Evolutionary conservation across 495 filamentous ascomycete species (phyloP), one percentile per base, ranked within the genome.

Genomic region (Xylaria intraflava): DNA sequence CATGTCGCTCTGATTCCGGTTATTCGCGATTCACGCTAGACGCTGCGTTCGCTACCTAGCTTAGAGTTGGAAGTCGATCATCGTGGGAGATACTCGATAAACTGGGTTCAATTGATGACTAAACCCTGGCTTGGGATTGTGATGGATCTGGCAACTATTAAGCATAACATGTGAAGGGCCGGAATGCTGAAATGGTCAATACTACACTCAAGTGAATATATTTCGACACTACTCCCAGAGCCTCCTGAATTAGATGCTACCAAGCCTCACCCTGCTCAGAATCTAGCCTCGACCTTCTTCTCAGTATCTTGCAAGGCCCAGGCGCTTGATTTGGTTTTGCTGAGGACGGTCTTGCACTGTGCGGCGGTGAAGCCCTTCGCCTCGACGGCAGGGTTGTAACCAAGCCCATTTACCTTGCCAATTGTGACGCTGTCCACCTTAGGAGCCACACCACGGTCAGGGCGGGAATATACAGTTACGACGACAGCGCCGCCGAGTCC

Each of bases 341-440:
- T 94, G 61, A 85, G 75, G 33, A 89, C 88, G 16, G 64, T 69
- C 58, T 80, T 80, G 14, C 80, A 86, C 72, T 96, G 88, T 61
- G 75, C 82, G 29, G 78, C 79, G 12, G 88, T 90, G 66, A 95
- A 88, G 4, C 89, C 90, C 70, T 83, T 87, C 27, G 90, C 91
- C 71, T 87, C 87, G 3, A 91, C 84, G 0, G 93, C 93, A 2
- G 93, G 91, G 71, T 98, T 98, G 65, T 98, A 96, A 3, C 89
- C 90, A 3, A 92, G 75, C 43, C 80, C 81, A 14, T 74, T 87
- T 46, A 69, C 65, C 72, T 78, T 80, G 6, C 72, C 83, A 0
- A 95, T 79, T 11, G 72, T 74, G 22, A 73, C 76, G 29, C 73
- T 76, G 1, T 77, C 70, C 3, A 95, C 69, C 23, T 72, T 69